phyloP scores from a whole-genome alignment of 228 moss, liverwort and hornwort genomes.

The Sphagnum fallax region DNA sequence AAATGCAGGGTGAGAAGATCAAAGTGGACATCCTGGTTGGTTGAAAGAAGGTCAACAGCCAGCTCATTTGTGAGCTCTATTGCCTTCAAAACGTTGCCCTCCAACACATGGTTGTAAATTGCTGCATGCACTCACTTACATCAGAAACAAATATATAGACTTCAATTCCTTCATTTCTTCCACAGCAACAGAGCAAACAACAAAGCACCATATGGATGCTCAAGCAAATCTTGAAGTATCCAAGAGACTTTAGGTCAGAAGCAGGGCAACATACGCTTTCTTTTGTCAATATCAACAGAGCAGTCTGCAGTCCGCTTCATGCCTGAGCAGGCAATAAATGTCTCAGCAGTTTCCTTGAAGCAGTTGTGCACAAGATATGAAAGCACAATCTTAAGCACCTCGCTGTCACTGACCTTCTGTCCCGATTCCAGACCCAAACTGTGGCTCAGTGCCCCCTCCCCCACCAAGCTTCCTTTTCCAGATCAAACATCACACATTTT shows the following conservation, averaged over 20 bases:
- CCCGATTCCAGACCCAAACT: slow-evolving; percentile 8
- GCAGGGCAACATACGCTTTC: slow-evolving; percentile 63
- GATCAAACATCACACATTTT: neutral
- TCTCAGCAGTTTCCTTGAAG: slow-evolving; percentile 92
- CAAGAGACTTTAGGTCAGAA: neutral
- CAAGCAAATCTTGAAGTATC: no score
- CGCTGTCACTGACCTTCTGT: slow-evolving; percentile 82
- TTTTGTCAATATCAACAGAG: slow-evolving; percentile 87
- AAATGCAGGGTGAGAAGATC: slow-evolving; percentile 81
- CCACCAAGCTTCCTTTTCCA: neutral
- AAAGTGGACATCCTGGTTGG: slow-evolving; percentile 76
- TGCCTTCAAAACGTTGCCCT: slow-evolving; percentile 77
- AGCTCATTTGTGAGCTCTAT: slow-evolving; percentile 79
- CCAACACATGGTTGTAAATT: slow-evolving; percentile 77
- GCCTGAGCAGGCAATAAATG: slow-evolving; percentile 77
- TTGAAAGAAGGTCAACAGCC: slow-evolving; percentile 69
- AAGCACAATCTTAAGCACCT: slow-evolving; percentile 83
- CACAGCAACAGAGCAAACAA: no score
- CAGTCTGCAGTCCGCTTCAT: slow-evolving; percentile 78
- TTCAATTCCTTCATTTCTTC: no score
- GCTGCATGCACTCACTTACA: slow-evolving; percentile 32
- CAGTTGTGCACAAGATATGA: slow-evolving; percentile 93
- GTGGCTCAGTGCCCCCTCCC: neutral
- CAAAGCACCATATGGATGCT: no score
- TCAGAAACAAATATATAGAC: neutral